Evolutionary conservation across 2,329 filamentous ascomycete species (phyloP), one percentile per base, ranked within the genome.

Genomic region (Trichoderma aggressivum): DNA sequence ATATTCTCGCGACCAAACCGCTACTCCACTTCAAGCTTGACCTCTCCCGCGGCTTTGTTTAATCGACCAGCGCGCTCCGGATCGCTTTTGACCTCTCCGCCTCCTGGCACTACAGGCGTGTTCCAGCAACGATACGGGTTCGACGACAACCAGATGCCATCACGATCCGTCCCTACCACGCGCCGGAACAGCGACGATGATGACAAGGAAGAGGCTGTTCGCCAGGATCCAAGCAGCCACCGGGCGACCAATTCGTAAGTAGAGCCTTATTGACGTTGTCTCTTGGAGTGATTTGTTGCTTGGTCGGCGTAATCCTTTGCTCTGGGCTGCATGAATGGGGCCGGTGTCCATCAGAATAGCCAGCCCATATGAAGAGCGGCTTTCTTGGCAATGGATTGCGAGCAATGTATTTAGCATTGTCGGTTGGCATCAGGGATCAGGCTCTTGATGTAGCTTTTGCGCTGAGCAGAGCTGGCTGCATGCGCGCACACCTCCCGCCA

Each of bases 171-270:
- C 64, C 94, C 94, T 60, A 90, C 89, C 34, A 96, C 94, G 73
- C 89, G 94, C 74, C 92, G 94, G 75, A 97, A 97, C 79, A 98
- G 95, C 68, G 92, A 98, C 79, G 92, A 95, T 75, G 92, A 95
- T 75, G 93, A 97, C 77, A 94, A 95, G 78, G 92, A 94, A 78
- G 89, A 91, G 75, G 89, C 91, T 74, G 88, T 92, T 77, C 86
- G 89, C 74, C 86, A 91, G 79, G 87, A 91, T 76, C 86, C 89
- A n/a, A 89, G 90, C 43, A 90, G 90, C 76, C 91, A 92, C 78
- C 88, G 92, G 70, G 89, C 91, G 61, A 90, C 89, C 64, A 92
- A 93, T 80, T 89, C 91, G 93, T 96, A 89, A 90, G 93, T 94
- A 60, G 30, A 50, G 18, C 58, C 28, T 60, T 71, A 67, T 36